Conservation (phyloP, 441 rosid genomes). For the Dalechampia spathulata region DNA sequence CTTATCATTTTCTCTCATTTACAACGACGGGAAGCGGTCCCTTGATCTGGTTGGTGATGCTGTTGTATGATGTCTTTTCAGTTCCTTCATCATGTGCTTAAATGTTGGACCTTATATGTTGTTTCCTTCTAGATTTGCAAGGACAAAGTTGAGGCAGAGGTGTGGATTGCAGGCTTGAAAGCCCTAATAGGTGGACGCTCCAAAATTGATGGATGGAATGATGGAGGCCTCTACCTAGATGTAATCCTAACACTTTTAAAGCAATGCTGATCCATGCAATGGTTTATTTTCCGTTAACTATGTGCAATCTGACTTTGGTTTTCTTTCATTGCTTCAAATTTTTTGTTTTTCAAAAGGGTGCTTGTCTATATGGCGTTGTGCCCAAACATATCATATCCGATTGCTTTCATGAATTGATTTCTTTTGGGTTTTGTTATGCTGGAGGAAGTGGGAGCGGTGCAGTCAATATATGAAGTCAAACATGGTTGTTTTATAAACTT, state of each 20-base stretch:
- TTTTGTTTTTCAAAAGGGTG: neutral
- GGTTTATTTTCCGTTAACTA: neutral
- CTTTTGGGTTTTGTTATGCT: neutral
- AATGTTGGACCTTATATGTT: slow-evolving; percentile 16
- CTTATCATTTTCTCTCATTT: slow-evolving; percentile 81
- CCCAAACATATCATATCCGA: neutral
- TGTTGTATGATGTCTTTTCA: slow-evolving; percentile 10
- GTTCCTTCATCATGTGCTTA: slow-evolving; percentile 10
- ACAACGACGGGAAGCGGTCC: slow-evolving; percentile 76
- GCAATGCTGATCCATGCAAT: neutral
- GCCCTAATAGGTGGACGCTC: slow-evolving; percentile 78
- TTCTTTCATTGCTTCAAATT: neutral
- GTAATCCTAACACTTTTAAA: slow-evolving; percentile 34
- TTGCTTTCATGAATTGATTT: neutral
- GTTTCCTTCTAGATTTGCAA: slow-evolving; percentile 60
- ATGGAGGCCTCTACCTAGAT: slow-evolving; percentile 77
- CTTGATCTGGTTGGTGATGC: slow-evolving; percentile 85
- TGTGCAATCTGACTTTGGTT: neutral
- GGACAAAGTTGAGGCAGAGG: slow-evolving; percentile 93
- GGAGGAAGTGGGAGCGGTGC: neutral
- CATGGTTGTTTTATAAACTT: neutral
- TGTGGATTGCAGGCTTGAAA: slow-evolving; percentile 82
- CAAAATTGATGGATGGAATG: slow-evolving; percentile 92
- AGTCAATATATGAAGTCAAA: neutral
- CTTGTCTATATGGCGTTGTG: neutral